Evolutionary conservation across 2,329 filamentous ascomycete genomes (phyloP).

Genomic region (Cytospora mali): DNA sequence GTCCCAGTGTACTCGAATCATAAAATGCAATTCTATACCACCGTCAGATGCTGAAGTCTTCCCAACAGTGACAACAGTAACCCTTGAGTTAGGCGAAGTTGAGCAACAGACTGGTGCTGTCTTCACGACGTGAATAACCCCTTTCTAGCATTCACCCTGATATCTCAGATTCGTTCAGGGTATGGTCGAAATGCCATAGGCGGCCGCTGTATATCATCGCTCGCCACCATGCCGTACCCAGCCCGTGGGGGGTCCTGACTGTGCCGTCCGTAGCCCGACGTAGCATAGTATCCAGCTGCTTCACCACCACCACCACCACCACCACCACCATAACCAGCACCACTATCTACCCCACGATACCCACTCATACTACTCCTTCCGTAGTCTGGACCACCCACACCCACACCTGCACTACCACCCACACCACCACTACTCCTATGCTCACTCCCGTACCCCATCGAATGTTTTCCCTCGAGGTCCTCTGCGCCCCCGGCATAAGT

Average conservation of each 20-base stretch:
- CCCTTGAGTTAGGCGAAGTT: no score
- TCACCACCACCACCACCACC: no score
- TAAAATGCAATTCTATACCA: neutral
- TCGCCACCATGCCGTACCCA: neutral
- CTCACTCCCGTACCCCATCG: neutral
- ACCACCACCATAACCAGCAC: neutral
- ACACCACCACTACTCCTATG: neutral
- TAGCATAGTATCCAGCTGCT: neutral
- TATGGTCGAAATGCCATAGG: neutral
- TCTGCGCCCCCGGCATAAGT: neutral
- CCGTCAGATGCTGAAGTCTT: neutral
- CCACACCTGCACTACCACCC: no score
- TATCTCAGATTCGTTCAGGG: neutral
- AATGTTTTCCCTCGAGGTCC: neutral
- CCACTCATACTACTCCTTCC: neutral
- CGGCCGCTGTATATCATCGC: neutral
- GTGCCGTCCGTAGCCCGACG: neutral
- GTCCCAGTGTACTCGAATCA: neutral
- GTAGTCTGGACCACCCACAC: no score
- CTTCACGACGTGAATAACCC: no score
- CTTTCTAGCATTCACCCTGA: no score
- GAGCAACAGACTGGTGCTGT: no score
- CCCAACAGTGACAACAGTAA: no score
- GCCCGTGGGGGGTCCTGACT: neutral
- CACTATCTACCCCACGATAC: neutral